Base-by-base conservation (phyloP, 208 protist genomes). In the Leishmania amazonensis region DNA sequence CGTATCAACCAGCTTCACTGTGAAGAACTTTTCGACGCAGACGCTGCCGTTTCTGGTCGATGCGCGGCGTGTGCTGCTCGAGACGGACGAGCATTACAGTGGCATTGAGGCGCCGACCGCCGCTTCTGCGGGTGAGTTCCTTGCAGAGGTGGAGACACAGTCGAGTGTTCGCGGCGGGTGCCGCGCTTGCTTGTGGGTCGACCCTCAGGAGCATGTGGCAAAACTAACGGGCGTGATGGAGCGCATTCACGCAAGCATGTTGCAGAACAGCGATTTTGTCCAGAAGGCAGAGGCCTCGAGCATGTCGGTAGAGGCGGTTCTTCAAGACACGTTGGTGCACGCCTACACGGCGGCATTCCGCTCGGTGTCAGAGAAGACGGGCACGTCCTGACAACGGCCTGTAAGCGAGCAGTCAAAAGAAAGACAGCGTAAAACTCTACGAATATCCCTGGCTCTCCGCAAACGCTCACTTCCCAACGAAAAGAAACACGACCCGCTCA, bases 1-100 rank as follows among this genome's bases (percentile, higher is more conserved):
- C 53, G 80, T 83, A 15, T 74, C 65, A 9, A 97, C 91, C 17
- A 95, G 87, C 73, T 81, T 90, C 15, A 81, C 85, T 0, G 87
- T 95, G 40, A 94, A 93, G 78, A 85, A 80, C 60, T 95, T 95
- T 71, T 64, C 72, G 2, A 73, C 71, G 45, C 54, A 81, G 31
- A 92, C 87, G 38, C 81, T 95, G 53, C 90, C 94, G 4, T 83
- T 93, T 28, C 81, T 97, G 28, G 75, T 94, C 28, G 49, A 80
- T 42, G 45, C 67, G 62, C 85, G 42, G 35, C 89, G 91, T 0
- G 79, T 89, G 67, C 79, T 96, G 57, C 75, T 93, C 0, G 93
- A 96, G 83, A 91, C 89, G 47, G 93, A 96, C 79, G 84, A 85
- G 72, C 85, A 93, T 67, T 91, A 90, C 81, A 35, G 67, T 42